Base-by-base conservation (phyloP, 768 basidiomycete species). In the Lentinula lateritia region DNA sequence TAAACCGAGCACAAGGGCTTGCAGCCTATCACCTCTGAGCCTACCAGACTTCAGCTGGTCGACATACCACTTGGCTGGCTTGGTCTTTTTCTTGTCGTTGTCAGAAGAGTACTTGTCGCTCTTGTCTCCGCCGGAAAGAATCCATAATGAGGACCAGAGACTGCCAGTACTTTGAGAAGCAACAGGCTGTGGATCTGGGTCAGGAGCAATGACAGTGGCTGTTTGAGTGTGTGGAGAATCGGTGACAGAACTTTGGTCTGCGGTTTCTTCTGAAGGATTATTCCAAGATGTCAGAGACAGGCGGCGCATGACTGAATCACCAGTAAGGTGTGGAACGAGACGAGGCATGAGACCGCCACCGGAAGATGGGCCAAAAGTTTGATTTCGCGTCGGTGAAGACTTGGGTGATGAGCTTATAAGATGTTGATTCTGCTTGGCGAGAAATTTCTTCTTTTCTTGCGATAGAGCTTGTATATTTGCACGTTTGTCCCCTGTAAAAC, bases 1-100 rank as follows among this genome's bases (percentile, higher is more conserved):
- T 16, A 98, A 77, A 1, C 88, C 85, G 46, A 93, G 89, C 2
- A 97, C 76, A 66, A 91, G 86, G 68, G 91, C 93, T 55, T 83
- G 78, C 32, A 94, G 78, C 67, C 83, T 86, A 42, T 80, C 73
- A 65, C 89, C 86, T 8, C 77, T 73, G 5, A 78, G 65, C 66
- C 80, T 90, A 54, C 77, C 77, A 15, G 73, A 78, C 56, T 80
- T 81, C 58, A 94, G 76, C 10, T 79, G 77, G 52, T 86, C 80
- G 42, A 87, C 84, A 72, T 89, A 91, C 75, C 81, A 83, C 65
- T 76, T 81, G 6, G 86, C 81, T 1, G 84, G 76, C 66, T 81
- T 73, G 18, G 73, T 73, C 39, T 67, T 55, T 42, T 60, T 61
- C 58, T 34, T 36, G 34, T 50, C 38, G 16, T 12, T 38, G 28